Conservation (phyloP, 2,329 filamentous ascomycete species). For the Cladosporium oxysporum region DNA sequence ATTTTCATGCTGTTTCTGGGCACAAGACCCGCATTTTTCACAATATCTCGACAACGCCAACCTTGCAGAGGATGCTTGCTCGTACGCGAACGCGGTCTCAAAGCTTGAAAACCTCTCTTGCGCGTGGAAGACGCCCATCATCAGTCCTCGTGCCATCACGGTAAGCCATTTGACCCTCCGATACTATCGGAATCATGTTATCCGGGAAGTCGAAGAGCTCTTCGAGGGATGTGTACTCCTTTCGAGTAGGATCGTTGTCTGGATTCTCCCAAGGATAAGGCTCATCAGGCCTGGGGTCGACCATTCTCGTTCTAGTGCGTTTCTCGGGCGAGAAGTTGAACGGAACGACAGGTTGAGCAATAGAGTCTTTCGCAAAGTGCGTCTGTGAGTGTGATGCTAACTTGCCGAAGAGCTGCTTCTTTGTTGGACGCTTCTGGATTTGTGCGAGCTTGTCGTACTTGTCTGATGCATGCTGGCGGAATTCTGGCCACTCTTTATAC, state of each 20-base stretch:
- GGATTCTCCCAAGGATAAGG: conserved; percentile 22
- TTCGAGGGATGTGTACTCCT: conserved; percentile 24
- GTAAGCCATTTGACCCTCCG: conserved; percentile 30
- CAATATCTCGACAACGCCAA: background rate
- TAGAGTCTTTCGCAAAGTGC: background rate
- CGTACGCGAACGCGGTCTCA: background rate
- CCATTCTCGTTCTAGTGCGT: conserved; percentile 15
- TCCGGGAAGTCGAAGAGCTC: conserved; percentile 28
- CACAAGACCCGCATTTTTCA: background rate
- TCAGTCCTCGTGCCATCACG: conserved; percentile 23
- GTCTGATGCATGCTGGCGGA: conserved; percentile 32
- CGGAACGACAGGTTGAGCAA: background rate
- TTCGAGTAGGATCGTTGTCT: conserved; percentile 1
- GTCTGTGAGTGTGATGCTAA: conserved; percentile 19
- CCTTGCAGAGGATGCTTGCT: background rate
- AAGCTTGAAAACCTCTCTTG: conserved; percentile 23
- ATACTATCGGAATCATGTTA: conserved; percentile 26
- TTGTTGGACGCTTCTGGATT: conserved; percentile 41
- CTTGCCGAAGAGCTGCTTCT: conserved; percentile 38
- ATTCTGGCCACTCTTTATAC: conserved; percentile 31
- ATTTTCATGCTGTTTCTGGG: background rate
- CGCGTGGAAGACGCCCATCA: conserved; percentile 24
- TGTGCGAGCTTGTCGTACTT: conserved; percentile 61
- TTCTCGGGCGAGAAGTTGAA: conserved; percentile 8
- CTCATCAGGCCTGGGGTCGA: conserved; percentile 23